A percentile compares a stretch with the other conserved stretches of the same genome.
Conservation (phyloP, 805 yeast species). For the Metschnikowia gruessii region DNA sequence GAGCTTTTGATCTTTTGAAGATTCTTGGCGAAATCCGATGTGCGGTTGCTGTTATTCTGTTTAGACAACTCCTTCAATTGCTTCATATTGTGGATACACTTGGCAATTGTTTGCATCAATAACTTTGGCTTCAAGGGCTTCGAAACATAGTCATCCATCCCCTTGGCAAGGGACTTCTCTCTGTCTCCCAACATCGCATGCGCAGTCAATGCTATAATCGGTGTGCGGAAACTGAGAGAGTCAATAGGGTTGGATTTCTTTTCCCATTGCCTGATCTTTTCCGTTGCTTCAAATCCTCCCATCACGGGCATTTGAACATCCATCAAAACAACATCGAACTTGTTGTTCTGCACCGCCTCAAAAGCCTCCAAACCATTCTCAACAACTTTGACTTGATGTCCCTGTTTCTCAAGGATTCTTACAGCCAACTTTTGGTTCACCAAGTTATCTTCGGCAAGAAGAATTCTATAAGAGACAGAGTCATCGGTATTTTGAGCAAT, state of each 20-base stretch:
- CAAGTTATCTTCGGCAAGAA: slow-evolving; percentile 83
- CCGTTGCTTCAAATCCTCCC: slow-evolving; percentile 94
- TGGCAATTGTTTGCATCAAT: slow-evolving; percentile 78
- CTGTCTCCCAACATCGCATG: slow-evolving; percentile 95
- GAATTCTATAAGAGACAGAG: slow-evolving; percentile 65
- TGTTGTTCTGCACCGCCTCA: slow-evolving; percentile 64
- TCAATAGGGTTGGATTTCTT: slow-evolving; percentile 70
- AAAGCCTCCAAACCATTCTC: slow-evolving; percentile 83
- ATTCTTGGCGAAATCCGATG: slow-evolving; percentile 46
- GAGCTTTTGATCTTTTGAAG: slow-evolving; percentile 35
- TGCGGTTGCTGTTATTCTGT: slow-evolving; percentile 44
- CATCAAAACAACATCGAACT: slow-evolving; percentile 82
- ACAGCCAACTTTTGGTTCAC: slow-evolving; percentile 88
- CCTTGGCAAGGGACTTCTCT: slow-evolving; percentile 80
- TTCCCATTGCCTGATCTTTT: slow-evolving; percentile 85
- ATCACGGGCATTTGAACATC: slow-evolving; percentile 95
- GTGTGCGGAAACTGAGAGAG: slow-evolving; percentile 69
- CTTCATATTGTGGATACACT: slow-evolving; percentile 70
- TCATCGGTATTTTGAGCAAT: slow-evolving; percentile 80
- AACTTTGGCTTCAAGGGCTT: slow-evolving; percentile 84
- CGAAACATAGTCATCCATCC: slow-evolving; percentile 89
- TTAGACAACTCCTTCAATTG: slow-evolving; percentile 57
- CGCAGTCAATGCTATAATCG: slow-evolving; percentile 87
- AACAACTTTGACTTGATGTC: slow-evolving; percentile 79
- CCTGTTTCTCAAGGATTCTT: slow-evolving; percentile 78